A percentile compares a stretch with the other conserved stretches of the same genome.
Conservation (phyloP, 768 basidiomycete genomes). For the Suillus sp. region DNA sequence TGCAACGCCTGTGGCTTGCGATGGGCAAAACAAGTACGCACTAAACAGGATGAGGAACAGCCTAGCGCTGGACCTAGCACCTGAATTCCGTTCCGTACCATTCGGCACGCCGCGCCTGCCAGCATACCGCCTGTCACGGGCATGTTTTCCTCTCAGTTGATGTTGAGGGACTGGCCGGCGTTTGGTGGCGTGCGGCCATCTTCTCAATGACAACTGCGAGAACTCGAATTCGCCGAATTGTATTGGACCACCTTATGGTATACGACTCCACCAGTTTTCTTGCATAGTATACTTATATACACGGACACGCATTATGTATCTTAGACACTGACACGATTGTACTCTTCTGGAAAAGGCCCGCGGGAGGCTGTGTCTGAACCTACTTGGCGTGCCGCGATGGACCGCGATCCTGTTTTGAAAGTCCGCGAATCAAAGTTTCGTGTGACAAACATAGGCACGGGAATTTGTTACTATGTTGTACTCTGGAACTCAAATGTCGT, state of each 20-base stretch:
- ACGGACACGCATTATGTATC: conserved; percentile 13
- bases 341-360: background rate
- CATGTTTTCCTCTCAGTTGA: background rate
- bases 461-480: no score
- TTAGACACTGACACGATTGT: background rate
- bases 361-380: background rate
- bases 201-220: background rate
- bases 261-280: conserved; percentile 15
- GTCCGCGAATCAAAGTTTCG: no score
- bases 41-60: conserved; percentile 38
- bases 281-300: conserved; percentile 16
- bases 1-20: conserved; percentile 96
- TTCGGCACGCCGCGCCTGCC: background rate
- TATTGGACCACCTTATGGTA: background rate
- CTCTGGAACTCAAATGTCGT: no score
- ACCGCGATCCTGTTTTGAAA: background rate
- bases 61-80: conserved; percentile 24
- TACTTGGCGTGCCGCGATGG: background rate
- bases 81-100: conserved; percentile 14
- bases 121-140: background rate
- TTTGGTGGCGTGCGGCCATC: background rate
- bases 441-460: no score
- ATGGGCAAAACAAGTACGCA: conserved; percentile 81
- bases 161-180: background rate
- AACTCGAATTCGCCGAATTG: background rate